phyloP scores from a whole-genome alignment of 495 filamentous ascomycete genomes.

The Aspergillus ellipticus region DNA sequence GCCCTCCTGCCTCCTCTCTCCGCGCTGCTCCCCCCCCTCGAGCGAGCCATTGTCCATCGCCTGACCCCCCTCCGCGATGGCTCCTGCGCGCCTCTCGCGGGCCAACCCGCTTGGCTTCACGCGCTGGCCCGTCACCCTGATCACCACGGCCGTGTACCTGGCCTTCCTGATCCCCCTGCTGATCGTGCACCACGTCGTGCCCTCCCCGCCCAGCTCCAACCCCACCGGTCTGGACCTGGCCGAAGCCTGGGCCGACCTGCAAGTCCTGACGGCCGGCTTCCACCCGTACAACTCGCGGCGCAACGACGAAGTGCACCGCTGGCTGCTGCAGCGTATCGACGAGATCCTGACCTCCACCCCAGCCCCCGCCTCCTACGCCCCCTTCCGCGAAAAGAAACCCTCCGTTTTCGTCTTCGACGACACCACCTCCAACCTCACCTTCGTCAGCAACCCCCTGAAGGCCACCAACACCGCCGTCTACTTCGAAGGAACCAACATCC shows the following conservation, averaged over 20 bases:
- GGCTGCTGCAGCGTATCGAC: constrained; percentile 68
- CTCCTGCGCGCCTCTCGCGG: constrained; percentile 24
- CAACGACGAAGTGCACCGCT: constrained; percentile 77
- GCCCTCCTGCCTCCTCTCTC: background rate
- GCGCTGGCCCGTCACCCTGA: constrained; percentile 67
- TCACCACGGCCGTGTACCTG: constrained; percentile 66
- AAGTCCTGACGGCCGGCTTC: constrained; percentile 66
- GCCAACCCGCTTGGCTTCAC: constrained; percentile 60
- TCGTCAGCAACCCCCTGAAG: constrained; percentile 25
- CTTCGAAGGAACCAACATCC: constrained; percentile 89
- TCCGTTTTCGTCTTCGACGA: constrained; percentile 74
- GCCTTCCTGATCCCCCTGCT: constrained; percentile 67
- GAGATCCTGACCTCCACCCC: constrained; percentile 60
- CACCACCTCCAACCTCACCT: constrained; percentile 73
- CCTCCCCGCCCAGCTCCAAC: constrained; percentile 58
- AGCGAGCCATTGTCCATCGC: no score
- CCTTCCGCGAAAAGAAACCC: constrained; percentile 24
- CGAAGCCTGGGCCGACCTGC: constrained; percentile 84
- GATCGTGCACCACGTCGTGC: constrained; percentile 70
- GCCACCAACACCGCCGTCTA: constrained; percentile 49
- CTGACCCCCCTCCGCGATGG: constrained; percentile 16
- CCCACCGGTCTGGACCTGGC: constrained; percentile 67
- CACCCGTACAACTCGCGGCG: constrained; percentile 83
- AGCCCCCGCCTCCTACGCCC: constrained; percentile 8
- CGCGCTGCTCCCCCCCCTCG: background rate